Evolutionary conservation across 148 eudicot genomes (phyloP), one percentile per base, ranked within the genome.

Genomic region (Rhododendron ferrugineum): DNA sequence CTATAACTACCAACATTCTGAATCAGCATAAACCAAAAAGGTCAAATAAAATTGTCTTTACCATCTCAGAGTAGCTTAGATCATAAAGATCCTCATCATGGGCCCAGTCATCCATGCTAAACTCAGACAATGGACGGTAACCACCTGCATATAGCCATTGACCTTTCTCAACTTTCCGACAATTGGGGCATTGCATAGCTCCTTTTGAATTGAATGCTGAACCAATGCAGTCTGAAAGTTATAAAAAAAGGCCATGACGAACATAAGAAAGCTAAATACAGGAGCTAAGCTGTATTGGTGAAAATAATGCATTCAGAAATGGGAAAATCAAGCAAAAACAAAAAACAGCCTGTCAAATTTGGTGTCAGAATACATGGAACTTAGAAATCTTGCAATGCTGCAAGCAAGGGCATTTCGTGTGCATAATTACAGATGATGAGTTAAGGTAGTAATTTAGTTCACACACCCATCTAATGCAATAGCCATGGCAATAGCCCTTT

Each of bases 141-240:
- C 93, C 94, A 86, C 89, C 89, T 58, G 94, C 96, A 92, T 86
- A 97, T 46, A 94, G 96, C 99, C 99, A 97, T 84, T 93, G 99
- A 66, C 99, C 99, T 88, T 97, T 97, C 92, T 97, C 99, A 88
- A 94, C 88, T 88, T 97, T 93, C 82, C 99, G 94, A 88, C 99
- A 97, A 88, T 97, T 97, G 75, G 99, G 99, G 88, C 99, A 97
- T 88, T 94, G 98, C 99, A 97, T 97, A 62, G 91, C 93, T 88
- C 99, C 99, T 90, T 95, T 97, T 60, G 86, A 84, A 81, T 97
- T 97, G 87, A 97, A 97, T 34, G 99, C 99, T 58, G 99, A 97
- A 85, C 99, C 99, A 86, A 97, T 97, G 92, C 99, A 97, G 93
- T 97, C 99, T 97, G 94, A 66, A 88, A 15, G 84, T 1, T 0